Evolutionary conservation across 768 basidiomycete genomes (phyloP).

Genomic region (Myochromella boudieri): DNA sequence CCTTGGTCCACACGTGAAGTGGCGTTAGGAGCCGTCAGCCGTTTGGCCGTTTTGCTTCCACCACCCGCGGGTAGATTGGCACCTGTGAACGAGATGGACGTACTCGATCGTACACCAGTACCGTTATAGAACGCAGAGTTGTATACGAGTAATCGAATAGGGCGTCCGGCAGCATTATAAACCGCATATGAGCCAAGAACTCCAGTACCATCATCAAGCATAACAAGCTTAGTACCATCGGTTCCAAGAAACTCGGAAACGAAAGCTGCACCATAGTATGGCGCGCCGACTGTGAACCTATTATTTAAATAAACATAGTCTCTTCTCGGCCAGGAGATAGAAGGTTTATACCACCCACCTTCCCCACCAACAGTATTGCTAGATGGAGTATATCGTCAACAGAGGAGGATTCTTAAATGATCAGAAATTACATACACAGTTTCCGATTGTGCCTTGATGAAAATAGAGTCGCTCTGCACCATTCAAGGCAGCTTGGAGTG

Average conservation of each 20-base stretch:
- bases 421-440: too few relatives aligned
- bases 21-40: slow-evolving; percentile 7
- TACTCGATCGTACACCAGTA: not conserved
- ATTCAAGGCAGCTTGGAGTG: too few relatives aligned
- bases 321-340: too few relatives aligned
- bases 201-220: not conserved
- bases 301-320: too few relatives aligned
- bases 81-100: too few relatives aligned
- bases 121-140: not conserved
- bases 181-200: not conserved
- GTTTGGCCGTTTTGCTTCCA: not conserved
- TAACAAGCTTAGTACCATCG: not conserved
- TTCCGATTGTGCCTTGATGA: too few relatives aligned
- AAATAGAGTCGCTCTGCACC: too few relatives aligned
- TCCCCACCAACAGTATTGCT: too few relatives aligned
- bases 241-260: not conserved
- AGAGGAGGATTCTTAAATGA: too few relatives aligned
- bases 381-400: too few relatives aligned
- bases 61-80: not conserved
- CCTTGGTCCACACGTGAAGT: slow-evolving; percentile 2
- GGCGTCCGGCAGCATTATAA: not conserved
- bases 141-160: not conserved
- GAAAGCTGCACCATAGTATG: not conserved
- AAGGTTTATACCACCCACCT: too few relatives aligned
- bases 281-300: too few relatives aligned